A percentile compares a stretch with the other conserved stretches of the same genome.
Conservation (phyloP, 2,329 filamentous ascomycete species). For the Canariomyces notabilis region DNA sequence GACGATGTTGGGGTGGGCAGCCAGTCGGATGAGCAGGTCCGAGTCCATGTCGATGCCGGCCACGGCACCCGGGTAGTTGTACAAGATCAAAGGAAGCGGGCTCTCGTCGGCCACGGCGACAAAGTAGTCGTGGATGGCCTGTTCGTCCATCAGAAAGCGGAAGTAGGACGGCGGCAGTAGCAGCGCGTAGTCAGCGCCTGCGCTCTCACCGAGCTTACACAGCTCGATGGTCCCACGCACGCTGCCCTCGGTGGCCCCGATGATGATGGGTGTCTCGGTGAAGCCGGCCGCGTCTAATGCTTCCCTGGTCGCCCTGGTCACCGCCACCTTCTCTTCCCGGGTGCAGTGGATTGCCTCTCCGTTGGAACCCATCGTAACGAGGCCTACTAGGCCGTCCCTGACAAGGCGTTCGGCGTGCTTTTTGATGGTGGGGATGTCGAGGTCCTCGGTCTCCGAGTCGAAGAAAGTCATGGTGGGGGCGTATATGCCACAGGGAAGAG, state of each 20-base stretch:
- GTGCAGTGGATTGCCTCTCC: constrained; percentile 84
- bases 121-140: constrained; percentile 69
- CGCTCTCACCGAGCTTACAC: constrained; percentile 59
- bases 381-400: constrained; percentile 70
- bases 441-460: constrained; percentile 73
- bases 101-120: constrained; percentile 68
- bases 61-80: constrained; percentile 88
- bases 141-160: constrained; percentile 68
- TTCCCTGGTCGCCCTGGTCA: constrained; percentile 73
- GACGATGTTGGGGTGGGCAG: constrained; percentile 75
- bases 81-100: constrained; percentile 74
- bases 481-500: constrained; percentile 77
- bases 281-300: constrained; percentile 79
- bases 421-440: constrained; percentile 75
- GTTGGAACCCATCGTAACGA: constrained; percentile 86
- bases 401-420: constrained; percentile 75
- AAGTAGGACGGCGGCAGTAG: constrained; percentile 82
- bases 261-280: constrained; percentile 68
- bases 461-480: constrained; percentile 91
- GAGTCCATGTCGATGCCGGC: constrained; percentile 86
- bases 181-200: constrained; percentile 75
- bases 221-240: constrained; percentile 76
- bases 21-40: constrained; percentile 75
- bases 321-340: constrained; percentile 67
- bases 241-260: constrained; percentile 76